Percentiles rank a stretch among this genome's conserved stretches.
phyloP scores from a whole-genome alignment of 2,329 filamentous ascomycete species.

The Colletotrichum graminicola region DNA sequence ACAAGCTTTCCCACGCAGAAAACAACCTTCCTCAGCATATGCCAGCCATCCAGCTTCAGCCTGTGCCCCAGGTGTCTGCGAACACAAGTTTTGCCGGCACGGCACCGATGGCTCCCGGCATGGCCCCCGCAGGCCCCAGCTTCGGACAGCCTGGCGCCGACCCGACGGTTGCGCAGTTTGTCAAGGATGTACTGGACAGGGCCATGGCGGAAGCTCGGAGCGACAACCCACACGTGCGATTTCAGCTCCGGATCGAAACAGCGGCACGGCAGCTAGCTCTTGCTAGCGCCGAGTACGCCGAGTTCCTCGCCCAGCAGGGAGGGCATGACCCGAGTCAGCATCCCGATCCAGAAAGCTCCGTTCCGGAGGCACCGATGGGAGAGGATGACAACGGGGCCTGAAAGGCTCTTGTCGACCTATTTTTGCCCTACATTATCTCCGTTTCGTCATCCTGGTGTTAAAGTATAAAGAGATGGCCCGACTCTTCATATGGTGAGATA shows the following conservation, averaged over 20 bases:
- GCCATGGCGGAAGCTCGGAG: constrained; percentile 60
- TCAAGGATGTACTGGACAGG: constrained; percentile 59
- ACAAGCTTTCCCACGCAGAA: constrained; percentile 50
- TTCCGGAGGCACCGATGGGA: constrained; percentile 37
- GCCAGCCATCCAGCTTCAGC: constrained; percentile 47
- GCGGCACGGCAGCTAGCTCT: constrained; percentile 67
- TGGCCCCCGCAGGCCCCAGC: constrained; percentile 49
- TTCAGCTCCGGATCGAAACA: constrained; percentile 65
- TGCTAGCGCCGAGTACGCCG: constrained; percentile 65
- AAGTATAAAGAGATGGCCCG: constrained; percentile 29
- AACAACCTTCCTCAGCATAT: constrained; percentile 59
- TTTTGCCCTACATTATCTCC: not conserved
- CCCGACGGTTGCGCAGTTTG: constrained; percentile 42
- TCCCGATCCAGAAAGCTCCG: constrained; percentile 41
- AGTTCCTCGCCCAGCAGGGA: constrained; percentile 51
- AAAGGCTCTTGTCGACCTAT: not conserved
- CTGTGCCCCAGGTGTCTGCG: constrained; percentile 48
- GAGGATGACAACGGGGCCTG: constrained; percentile 41
- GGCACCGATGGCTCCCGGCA: constrained; percentile 42
- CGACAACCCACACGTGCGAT: constrained; percentile 59
- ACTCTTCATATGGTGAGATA: constrained; percentile 1
- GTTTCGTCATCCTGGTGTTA: not conserved
- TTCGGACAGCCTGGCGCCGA: constrained; percentile 35
- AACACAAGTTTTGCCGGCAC: constrained; percentile 48
- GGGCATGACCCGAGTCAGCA: constrained; percentile 46